Conservation (phyloP, 345 rosid species). For the Eucalyptus sp. region DNA sequence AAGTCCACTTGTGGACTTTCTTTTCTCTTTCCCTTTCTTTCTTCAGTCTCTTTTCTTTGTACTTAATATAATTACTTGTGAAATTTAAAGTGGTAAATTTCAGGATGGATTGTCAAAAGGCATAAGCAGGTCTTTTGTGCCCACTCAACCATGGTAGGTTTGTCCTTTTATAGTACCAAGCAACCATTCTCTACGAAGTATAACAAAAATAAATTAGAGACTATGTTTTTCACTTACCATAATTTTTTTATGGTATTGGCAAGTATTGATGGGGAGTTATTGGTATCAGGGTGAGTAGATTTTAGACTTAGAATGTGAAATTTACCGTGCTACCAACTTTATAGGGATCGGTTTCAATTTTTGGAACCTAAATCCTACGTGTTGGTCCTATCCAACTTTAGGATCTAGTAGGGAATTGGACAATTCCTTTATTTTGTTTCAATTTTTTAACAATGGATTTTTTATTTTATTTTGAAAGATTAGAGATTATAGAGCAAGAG, state of each 20-base stretch:
- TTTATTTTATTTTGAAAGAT: no score
- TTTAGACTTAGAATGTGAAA: background rate
- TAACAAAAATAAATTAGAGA: background rate
- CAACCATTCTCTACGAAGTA: background rate
- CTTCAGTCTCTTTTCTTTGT: background rate
- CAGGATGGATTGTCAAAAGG: background rate
- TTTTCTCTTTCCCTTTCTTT: background rate
- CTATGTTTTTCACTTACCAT: background rate
- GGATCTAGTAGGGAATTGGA: background rate
- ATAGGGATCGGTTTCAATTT: background rate
- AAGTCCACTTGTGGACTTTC: background rate
- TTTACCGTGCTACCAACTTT: rapidly evolving
- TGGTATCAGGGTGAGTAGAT: rapidly evolving
- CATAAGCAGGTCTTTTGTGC: background rate
- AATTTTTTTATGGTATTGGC: background rate
- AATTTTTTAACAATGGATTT: rapidly evolving
- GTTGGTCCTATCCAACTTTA: background rate
- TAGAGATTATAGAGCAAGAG: no score
- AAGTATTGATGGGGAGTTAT: background rate
- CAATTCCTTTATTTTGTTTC: background rate
- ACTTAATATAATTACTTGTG: background rate
- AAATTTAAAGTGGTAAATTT: background rate
- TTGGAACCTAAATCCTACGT: background rate
- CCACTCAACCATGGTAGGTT: background rate
- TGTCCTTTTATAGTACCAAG: background rate